Evolutionary conservation across 179 eudicot genomes (phyloP), one percentile per base, ranked within the genome.

Genomic region (Camellia oleifera): DNA sequence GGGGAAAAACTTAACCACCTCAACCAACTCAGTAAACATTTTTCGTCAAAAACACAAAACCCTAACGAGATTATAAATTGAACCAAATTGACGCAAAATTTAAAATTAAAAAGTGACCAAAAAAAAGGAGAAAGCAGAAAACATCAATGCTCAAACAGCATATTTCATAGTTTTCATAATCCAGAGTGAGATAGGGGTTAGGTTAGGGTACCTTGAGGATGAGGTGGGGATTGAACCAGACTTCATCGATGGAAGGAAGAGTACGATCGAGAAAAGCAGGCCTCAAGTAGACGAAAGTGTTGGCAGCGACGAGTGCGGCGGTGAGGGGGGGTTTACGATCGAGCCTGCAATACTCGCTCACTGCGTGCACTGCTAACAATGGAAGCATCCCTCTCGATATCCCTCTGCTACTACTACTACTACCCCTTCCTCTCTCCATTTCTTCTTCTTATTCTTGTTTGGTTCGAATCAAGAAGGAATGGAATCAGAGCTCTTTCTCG

Each of bases 321-420:
- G 98, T 94, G 78, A 94, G 89, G 0, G 98, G 98, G 40, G 98
- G 98, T 68, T 92, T 94, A 48, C 95, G 70, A 10, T 92, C 91
- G 5, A 88, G 91, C 75, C 93, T 83, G 80, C 79, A 87, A 75
- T 92, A 94, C 78, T 90, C 97, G 74, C 82, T 90, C 68, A 80
- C 76, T 1, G 91, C 90, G 76, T 94, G 97, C 74, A 94, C 67
- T 17, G 92, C 88, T 76, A 94, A 79, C 69, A 94, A 69, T 3
- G 93, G 92, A 4, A 92, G 82, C 97, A 94, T 54, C 8, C 70
- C 70, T 46, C 68, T 40, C 10, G 70, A 67, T 48, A 4, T 3
- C 4, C 65, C 88, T 12, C 40, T 32, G 40, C 94, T 90, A 1
- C 89, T 78, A 6, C 81, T 77, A 70, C 89, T 76, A 6, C 81